These are phyloP conservation scores for Noccaea bulbosa DNA, from an alignment of 345 rosid species.

Conservation along the genomic window DNA sequence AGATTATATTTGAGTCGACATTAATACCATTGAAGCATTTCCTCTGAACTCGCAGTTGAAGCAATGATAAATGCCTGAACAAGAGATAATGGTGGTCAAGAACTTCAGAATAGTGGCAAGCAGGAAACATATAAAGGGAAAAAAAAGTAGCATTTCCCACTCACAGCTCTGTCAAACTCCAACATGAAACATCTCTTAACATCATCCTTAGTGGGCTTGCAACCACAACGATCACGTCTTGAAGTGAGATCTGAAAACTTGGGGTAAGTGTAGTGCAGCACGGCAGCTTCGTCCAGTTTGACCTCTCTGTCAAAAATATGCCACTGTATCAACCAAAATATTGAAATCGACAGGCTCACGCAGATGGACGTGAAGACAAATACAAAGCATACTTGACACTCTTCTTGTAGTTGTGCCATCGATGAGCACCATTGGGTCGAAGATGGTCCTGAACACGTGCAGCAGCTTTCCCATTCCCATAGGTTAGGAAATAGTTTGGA, in stretches of 20 bases:
- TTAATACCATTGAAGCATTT: slow-evolving; percentile 85
- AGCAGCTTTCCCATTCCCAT: slow-evolving; percentile 97
- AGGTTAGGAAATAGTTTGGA: slow-evolving; percentile 89
- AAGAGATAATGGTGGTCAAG: slow-evolving; percentile 23
- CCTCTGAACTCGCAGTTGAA: slow-evolving; percentile 89
- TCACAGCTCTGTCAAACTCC: slow-evolving; percentile 94
- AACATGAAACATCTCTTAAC: slow-evolving; percentile 97
- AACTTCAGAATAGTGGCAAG: not conserved
- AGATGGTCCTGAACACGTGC: slow-evolving; percentile 92
- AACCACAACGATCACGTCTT: slow-evolving; percentile 96
- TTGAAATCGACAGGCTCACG: not conserved
- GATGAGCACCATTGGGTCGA: slow-evolving; percentile 97
- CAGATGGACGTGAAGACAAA: not conserved
- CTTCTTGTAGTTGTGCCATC: slow-evolving; percentile 97
- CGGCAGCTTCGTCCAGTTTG: slow-evolving; percentile 86
- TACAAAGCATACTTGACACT: slow-evolving; percentile 56
- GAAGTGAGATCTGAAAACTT: slow-evolving; percentile 95
- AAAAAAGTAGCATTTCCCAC: slow-evolving; percentile 41
- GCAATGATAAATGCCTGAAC: slow-evolving; percentile 97
- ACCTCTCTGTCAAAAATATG: slow-evolving; percentile 57
- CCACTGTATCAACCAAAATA: slow-evolving; percentile 15
- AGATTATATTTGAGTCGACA: slow-evolving; percentile 9
- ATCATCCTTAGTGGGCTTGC: slow-evolving; percentile 96
- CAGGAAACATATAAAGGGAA: slow-evolving; percentile 8
- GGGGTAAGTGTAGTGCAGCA: slow-evolving; percentile 88